These are phyloP conservation scores for Tilletia setariae DNA, from an alignment of 1,284 basidiomycete genomes.

Conservation along the genomic window DNA sequence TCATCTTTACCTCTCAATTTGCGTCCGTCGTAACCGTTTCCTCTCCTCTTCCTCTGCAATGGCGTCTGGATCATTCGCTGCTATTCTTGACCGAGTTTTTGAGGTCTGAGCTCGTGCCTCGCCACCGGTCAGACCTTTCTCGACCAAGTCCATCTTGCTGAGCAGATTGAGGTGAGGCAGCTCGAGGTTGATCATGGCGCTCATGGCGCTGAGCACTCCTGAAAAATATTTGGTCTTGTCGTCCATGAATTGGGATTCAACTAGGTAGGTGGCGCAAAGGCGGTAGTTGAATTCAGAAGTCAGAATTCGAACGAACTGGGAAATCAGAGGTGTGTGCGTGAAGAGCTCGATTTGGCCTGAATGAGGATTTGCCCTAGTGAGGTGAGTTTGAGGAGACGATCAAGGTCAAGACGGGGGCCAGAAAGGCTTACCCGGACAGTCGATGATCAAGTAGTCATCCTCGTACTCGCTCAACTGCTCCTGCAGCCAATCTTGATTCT, in stretches of 20 bases:
- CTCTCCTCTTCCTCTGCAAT: conserved; percentile 14
- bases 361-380: neutral
- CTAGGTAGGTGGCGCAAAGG: conserved; percentile 66
- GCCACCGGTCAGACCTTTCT: neutral
- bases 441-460: conserved; percentile 95
- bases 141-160: conserved; percentile 97
- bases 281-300: conserved; percentile 47
- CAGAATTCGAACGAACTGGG: conserved; percentile 71
- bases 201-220: conserved; percentile 97
- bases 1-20: conserved; percentile 8
- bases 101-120: neutral
- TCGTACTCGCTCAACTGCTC: conserved; percentile 87
- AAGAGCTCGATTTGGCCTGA: conserved; percentile 96
- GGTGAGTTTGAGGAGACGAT: neutral
- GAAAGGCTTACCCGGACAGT: conserved; percentile 75
- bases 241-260: conserved; percentile 98
- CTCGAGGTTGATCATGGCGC: conserved; percentile 96
- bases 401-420: neutral
- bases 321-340: conserved; percentile 94
- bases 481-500: conserved; percentile 99
- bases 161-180: conserved; percentile 95
- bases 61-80: conserved; percentile 9
- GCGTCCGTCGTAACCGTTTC: neutral
- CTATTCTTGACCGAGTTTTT: neutral
- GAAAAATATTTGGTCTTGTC: conserved; percentile 98